phyloP scores from a whole-genome alignment of 2,329 filamentous ascomycete genomes.

The Macrophomina phaseolina region DNA sequence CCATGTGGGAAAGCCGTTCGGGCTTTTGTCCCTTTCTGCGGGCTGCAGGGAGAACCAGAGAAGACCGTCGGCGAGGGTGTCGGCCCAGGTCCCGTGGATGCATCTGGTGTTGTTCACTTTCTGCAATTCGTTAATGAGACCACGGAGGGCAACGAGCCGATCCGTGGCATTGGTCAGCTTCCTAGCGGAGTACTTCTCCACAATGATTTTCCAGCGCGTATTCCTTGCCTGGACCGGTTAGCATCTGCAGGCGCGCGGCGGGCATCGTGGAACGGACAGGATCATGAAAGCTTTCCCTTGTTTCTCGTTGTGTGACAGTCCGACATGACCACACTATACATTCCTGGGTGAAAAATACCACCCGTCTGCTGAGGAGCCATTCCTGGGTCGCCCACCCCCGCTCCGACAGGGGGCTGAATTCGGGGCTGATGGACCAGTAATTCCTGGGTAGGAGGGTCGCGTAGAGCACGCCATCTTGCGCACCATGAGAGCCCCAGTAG shows the following conservation, averaged over 20 bases:
- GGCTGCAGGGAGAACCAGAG: constrained; percentile 33
- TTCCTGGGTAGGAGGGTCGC: constrained; percentile 30
- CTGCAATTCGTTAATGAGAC: constrained; percentile 27
- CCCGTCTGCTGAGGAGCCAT: constrained; percentile 14
- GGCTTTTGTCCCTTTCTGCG: constrained; percentile 28
- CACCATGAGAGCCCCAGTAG: constrained; percentile 27
- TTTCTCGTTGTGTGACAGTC: constrained; percentile 34
- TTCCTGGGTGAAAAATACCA: constrained; percentile 33
- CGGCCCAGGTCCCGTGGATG: constrained; percentile 33
- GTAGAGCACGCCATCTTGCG: constrained; percentile 30
- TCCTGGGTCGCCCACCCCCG: constrained; percentile 25
- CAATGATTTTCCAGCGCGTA: constrained; percentile 33
- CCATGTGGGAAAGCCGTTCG: constrained; percentile 32
- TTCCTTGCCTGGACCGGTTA: constrained; percentile 30
- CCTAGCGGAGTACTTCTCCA: constrained; percentile 35
- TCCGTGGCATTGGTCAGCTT: constrained; percentile 31
- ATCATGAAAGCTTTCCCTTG: constrained; percentile 33
- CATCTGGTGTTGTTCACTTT: constrained; percentile 30
- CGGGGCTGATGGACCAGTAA: constrained; percentile 31
- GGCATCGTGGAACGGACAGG: constrained; percentile 17
- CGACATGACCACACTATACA: constrained; percentile 35
- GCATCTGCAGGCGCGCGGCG: background rate
- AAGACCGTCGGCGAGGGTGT: constrained; percentile 33
- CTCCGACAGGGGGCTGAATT: constrained; percentile 30
- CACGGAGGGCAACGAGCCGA: constrained; percentile 33